Base-by-base conservation (phyloP, 805 yeast genomes). In the Candida corydali region DNA sequence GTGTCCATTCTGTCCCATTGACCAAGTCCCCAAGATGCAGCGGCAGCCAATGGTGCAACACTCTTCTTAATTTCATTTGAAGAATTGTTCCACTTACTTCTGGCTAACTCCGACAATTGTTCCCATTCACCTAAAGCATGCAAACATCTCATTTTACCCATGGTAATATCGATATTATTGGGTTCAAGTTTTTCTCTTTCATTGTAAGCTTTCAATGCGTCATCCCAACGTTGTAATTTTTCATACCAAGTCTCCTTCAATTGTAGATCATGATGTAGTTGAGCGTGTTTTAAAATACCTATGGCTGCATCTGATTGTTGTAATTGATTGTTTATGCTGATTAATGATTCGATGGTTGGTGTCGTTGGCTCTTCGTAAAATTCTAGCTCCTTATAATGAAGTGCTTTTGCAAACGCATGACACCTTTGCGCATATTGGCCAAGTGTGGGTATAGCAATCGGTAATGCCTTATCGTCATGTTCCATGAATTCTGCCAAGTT, bases 41-140 rank as follows among this genome's bases (percentile, higher is more conserved):
- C 97, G 0, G 98, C 98, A 0, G 98, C 98, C 37, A 94, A 65
- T 1, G 98, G 98, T 1, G 98, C 98, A 48, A 93, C 88, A 5
- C 82, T 77, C 38, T 96, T 70, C 47, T 81, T 76, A 26, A 79
- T 77, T 12, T 87, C 95, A 19, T 80, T 70, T 1, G 86, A 69
- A 0, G 95, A 75, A 20, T 70, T 66, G 14, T 65, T 69, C 99
- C 99, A 93, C 53, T 86, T 87, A 29, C 79, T 81, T 47, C 80
- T 82, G 0, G 97, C 96, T 38, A 93, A 64, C 42, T 82, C 84
- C 8, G 94, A 81, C 17, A 94, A 67, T 47, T 82, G 84, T 44
- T 91, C 98, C 98, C 98, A 94, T 60, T 93, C 97, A 33, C 98
- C 98, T n/a, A 93, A 67, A 0, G 99, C 99, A 63, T 93, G 97